Evolutionary conservation across 2,329 filamentous ascomycete species (phyloP).

Genomic region (Curvularia spicifera): DNA sequence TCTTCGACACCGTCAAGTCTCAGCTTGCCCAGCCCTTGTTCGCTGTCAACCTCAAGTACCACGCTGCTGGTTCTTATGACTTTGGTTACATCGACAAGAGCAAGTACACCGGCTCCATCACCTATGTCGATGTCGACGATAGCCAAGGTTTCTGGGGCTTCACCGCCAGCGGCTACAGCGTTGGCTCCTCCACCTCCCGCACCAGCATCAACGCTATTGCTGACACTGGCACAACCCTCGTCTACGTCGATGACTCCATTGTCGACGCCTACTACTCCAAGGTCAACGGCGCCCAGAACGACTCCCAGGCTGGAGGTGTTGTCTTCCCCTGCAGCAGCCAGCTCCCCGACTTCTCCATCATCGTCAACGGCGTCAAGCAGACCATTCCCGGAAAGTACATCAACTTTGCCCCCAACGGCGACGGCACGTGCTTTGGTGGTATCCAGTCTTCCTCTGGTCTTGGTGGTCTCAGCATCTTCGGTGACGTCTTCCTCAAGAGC

Average conservation of each 20-base stretch:
- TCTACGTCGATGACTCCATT: conserved; percentile 63
- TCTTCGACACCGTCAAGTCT: conserved; percentile 64
- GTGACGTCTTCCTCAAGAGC: conserved; percentile 80
- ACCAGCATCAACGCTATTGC: conserved; percentile 63
- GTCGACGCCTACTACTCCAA: conserved; percentile 66
- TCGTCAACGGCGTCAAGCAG: conserved; percentile 58
- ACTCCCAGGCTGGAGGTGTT: conserved; percentile 60
- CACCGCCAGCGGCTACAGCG: conserved; percentile 61
- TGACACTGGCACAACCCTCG: conserved; percentile 73
- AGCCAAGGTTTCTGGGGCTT: conserved; percentile 70
- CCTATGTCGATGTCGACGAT: conserved; percentile 62
- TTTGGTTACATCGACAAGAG: conserved; percentile 65
- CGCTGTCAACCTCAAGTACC: conserved; percentile 63
- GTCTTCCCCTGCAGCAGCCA: conserved; percentile 59
- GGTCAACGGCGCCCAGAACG: conserved; percentile 60
- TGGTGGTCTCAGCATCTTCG: conserved; percentile 69
- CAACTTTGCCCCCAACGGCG: conserved; percentile 58
- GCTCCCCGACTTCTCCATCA: conserved; percentile 62
- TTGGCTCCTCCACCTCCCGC: conserved; percentile 55
- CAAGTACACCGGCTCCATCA: conserved; percentile 65
- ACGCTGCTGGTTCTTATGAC: conserved; percentile 58
- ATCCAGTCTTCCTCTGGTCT: conserved; percentile 69
- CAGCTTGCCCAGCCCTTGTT: conserved; percentile 62
- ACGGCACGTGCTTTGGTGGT: conserved; percentile 73
- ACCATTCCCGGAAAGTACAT: conserved; percentile 61